These are phyloP conservation scores for Fusarium mangiferae DNA, from an alignment of 2,329 filamentous ascomycete species.

Conservation along the genomic window DNA sequence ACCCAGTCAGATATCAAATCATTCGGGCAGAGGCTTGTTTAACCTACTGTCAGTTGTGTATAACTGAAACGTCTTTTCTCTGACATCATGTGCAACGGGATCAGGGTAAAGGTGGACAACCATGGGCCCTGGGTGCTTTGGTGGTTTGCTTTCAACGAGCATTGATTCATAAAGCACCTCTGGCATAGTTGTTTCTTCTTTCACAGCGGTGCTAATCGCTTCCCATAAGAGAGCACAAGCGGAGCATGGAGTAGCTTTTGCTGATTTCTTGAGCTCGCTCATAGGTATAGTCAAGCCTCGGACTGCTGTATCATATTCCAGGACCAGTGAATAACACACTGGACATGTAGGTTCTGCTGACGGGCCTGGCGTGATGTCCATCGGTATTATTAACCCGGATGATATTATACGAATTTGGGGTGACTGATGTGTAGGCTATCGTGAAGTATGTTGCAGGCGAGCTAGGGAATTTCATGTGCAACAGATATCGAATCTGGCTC, in stretches of 20 bases:
- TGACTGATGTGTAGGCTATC: background rate
- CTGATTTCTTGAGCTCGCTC: background rate
- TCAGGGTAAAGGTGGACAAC: background rate
- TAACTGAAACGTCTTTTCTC: background rate
- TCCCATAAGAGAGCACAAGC: background rate
- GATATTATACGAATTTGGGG: background rate
- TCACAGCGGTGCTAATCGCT: background rate
- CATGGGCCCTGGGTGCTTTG: background rate
- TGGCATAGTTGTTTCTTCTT: background rate
- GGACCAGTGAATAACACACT: background rate
- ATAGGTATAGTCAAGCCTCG: background rate
- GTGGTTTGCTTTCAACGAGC: background rate
- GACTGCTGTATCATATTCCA: background rate
- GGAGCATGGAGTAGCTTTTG: accelerated
- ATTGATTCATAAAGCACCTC: background rate
- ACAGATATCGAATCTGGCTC: too few relatives aligned
- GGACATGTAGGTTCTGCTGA: background rate
- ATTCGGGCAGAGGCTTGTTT: accelerated
- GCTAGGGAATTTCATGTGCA: accelerated
- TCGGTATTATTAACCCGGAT: accelerated
- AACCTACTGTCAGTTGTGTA: background rate
- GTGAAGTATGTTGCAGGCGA: accelerated
- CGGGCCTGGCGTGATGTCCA: accelerated
- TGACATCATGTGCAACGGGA: background rate
- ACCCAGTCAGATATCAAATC: background rate